Conservation (phyloP, 2,329 filamentous ascomycete genomes). For the Chaetoscypha palmicola region DNA sequence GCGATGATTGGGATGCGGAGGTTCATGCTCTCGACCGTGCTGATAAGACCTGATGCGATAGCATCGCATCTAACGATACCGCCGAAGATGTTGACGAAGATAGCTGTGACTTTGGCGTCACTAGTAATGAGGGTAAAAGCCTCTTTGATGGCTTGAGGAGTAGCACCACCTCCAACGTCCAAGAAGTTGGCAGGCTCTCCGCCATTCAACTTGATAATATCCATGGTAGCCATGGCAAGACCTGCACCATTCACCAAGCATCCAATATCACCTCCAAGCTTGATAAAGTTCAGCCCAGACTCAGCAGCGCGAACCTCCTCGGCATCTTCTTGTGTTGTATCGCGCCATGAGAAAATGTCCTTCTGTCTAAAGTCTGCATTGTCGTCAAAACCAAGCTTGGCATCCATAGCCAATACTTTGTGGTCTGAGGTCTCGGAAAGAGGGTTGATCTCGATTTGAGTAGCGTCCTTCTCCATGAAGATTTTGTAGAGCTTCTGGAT, state of each 20-base stretch:
- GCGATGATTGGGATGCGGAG: slow-evolving; percentile 95
- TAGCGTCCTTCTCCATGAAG: slow-evolving; percentile 97
- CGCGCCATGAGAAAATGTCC: slow-evolving; percentile 90
- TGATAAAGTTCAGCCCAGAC: slow-evolving; percentile 98
- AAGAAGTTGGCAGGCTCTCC: slow-evolving; percentile 96
- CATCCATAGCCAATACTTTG: slow-evolving; percentile 98
- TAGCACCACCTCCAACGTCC: slow-evolving; percentile 96
- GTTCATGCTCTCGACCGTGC: slow-evolving; percentile 90
- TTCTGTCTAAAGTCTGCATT: slow-evolving; percentile 98
- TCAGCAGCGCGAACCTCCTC: slow-evolving; percentile 96
- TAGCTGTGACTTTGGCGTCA: slow-evolving; percentile 95
- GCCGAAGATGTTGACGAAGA: slow-evolving; percentile 99
- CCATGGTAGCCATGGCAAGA: slow-evolving; percentile 99
- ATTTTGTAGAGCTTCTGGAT: slow-evolving; percentile 99
- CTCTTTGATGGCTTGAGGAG: slow-evolving; percentile 90
- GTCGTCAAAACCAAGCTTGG: slow-evolving; percentile 98
- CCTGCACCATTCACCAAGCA: slow-evolving; percentile 98
- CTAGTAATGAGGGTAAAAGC: slow-evolving; percentile 98
- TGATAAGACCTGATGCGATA: slow-evolving; percentile 92
- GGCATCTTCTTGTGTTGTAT: slow-evolving; percentile 89
- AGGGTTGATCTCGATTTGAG: slow-evolving; percentile 99
- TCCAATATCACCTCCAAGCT: slow-evolving; percentile 98
- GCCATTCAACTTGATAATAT: slow-evolving; percentile 99
- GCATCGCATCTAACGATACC: slow-evolving; percentile 97
- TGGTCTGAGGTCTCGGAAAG: slow-evolving; percentile 97